Base-by-base conservation (phyloP, 1,284 basidiomycete genomes). In the Stereum hirsutum region DNA sequence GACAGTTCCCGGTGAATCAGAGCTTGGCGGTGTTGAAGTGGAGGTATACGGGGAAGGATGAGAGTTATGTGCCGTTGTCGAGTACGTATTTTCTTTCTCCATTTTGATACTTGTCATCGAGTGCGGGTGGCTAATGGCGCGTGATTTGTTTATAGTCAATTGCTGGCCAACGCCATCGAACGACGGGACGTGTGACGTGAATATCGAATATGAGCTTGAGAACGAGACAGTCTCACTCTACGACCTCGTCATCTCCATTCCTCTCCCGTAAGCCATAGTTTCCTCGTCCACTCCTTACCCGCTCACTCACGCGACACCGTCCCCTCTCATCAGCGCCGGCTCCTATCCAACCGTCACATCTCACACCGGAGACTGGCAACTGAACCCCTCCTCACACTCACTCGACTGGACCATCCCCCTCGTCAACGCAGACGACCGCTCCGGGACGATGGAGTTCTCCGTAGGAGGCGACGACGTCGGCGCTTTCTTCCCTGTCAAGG, bases 151-250 rank as follows among this genome's bases (percentile, higher is more conserved):
- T 34, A 14, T 46, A 89, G 92, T 98, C 62, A 97, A 92, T 56
- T 94, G 89, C 63, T 98, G 95, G 95, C 94, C 94, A 4, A 87
- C 90, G 24, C 84, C 89, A 2, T 84, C 87, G 39, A 92, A 90
- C 53, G 84, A 92, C 53, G 91, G 91, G 21, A 84, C 82, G 1
- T 89, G 84, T 53, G 92, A 96, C 52, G 90, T 97, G 45, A 95
- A 88, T 60, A 89, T 98, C 54, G 95, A 98, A 63, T 99, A 96
- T 61, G 93, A 98, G 61, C 83, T 98, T 38, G 91, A 95, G 60
- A 86, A 91, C 47, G 78, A 84, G 50, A 78, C 76, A 46, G 64
- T 95, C 44, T 75, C 78, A 0, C 70, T 98, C 3, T 79, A 88
- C 57, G 89, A 96, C 57, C 77, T 95, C 26, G 74, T 83, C 53